Conservation (phyloP, 768 basidiomycete genomes). For the Leccinellum rugosiceps region DNA sequence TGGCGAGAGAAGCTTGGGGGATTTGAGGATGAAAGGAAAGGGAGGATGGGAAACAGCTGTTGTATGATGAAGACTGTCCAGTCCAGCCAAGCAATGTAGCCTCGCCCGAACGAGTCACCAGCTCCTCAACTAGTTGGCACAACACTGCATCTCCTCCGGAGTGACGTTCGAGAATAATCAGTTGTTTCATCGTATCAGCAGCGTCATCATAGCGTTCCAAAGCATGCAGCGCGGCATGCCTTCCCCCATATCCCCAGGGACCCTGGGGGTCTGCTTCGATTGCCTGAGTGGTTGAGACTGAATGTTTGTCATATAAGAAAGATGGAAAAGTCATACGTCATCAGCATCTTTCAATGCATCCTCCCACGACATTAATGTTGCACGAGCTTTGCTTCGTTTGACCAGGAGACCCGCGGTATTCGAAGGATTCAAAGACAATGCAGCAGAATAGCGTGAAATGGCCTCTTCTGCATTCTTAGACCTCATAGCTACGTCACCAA, state of each 20-base stretch:
- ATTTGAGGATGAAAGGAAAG: neutral
- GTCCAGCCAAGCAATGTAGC: neutral
- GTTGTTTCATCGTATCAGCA: neutral
- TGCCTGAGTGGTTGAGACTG: neutral
- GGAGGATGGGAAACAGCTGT: conserved; percentile 10
- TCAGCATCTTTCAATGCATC: conserved; percentile 4
- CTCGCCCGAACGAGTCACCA: conserved; percentile 1
- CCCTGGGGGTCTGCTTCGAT: neutral
- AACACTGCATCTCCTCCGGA: neutral
- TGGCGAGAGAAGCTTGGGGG: neutral
- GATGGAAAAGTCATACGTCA: no score
- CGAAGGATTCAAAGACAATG: neutral
- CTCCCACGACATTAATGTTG: neutral
- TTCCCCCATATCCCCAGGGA: neutral
- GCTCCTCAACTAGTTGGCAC: neutral
- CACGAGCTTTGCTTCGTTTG: conserved; percentile 1
- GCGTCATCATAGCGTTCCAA: conserved; percentile 1
- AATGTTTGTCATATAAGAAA: neutral
- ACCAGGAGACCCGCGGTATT: neutral
- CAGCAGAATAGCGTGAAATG: neutral
- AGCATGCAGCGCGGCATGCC: neutral
- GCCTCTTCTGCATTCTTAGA: neutral
- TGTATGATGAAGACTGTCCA: conserved; percentile 9
- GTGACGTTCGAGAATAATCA: neutral
- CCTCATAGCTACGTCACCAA: neutral